phyloP scores from a whole-genome alignment of 139 green algal genomes.

The Spirogloea muscicola region DNA sequence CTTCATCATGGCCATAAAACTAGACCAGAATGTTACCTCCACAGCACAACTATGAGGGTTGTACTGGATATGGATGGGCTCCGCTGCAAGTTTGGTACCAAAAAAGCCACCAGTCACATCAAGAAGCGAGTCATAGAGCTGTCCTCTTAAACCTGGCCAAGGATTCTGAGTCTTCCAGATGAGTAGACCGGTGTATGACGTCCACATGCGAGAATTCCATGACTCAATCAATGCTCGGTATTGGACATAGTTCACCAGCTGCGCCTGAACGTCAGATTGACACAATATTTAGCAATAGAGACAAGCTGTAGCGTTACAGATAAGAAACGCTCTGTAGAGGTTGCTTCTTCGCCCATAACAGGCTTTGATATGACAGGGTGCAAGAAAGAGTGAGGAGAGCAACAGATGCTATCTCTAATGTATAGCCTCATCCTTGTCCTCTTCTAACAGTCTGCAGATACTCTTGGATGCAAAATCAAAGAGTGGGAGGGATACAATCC shows the following conservation, averaged over 20 bases:
- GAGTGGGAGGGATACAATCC: too few relatives aligned
- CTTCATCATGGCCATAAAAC: background rate
- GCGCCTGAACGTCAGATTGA: slow-evolving; percentile 22
- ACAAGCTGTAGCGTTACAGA: background rate
- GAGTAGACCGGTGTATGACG: slow-evolving; percentile 38
- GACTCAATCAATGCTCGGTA: slow-evolving; percentile 44
- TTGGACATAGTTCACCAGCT: slow-evolving; percentile 51
- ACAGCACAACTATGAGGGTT: slow-evolving; percentile 20
- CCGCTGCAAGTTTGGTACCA: slow-evolving; percentile 10
- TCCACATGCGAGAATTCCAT: slow-evolving; percentile 44
- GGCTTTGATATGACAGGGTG: too few relatives aligned
- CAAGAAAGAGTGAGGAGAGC: too few relatives aligned
- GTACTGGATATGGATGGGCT: slow-evolving; percentile 41
- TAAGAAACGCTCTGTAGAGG: background rate
- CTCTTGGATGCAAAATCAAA: too few relatives aligned
- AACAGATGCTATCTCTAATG: too few relatives aligned
- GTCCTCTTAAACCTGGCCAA: slow-evolving; percentile 45
- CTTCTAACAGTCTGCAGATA: too few relatives aligned
- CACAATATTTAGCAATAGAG: background rate
- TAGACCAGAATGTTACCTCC: slow-evolving; percentile 7
- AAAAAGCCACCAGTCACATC: slow-evolving; percentile 21
- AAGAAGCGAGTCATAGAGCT: slow-evolving; percentile 47
- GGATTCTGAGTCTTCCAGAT: slow-evolving; percentile 54
- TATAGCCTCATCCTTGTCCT: too few relatives aligned
- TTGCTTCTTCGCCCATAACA: too few relatives aligned